Base-by-base conservation (phyloP, 176 grass and related monocot genomes). In the Phragmites australis region DNA sequence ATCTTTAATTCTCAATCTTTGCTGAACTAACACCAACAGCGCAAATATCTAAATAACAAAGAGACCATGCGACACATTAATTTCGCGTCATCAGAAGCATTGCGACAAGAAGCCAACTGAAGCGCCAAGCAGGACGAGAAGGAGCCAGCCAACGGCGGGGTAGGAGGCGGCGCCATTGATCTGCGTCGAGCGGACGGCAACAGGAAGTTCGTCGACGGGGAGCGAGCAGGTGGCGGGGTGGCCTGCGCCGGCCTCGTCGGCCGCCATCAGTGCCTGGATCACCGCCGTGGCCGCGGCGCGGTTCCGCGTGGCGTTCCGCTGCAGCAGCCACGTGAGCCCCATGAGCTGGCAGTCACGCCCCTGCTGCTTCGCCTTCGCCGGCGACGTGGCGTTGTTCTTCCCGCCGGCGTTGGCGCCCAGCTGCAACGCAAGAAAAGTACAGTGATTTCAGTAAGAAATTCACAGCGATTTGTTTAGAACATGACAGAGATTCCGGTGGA, bases 261-360 rank as follows among this genome's bases (percentile, higher is more conserved):
- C 90, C 37, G 68, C 85, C 80, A 98, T 94, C 53, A 94, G 65
- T 21, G 88, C 84, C 23, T 74, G 89, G 92, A 97, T 68, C 6
- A 90, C 88, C 23, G 80, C 72, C 3, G 90, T 93, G 48, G 79
- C 85, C 2, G 90, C 68, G 9, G 60, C 62, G 23, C 81, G 74
- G 78, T 98, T 84, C 9, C 54, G 73, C 50, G 81, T 94, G 59
- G 88, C 82, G 50, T 98, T 98, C 65, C 54, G 65, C 30, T 51
- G 70, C 58, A 98, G 90, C 42, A 98, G 90, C 95, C 95, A 98
- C 2, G 83, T 94, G 58, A 98, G 62, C 5, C 92, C 92, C 88
- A 93, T 93, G 26, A 91, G 23, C 76, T 91, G 95, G 74, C 95
- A 98, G 54, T 98, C 76, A 5, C 66, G 92, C 27, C 32, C 53